These are phyloP conservation scores for Diplosphaera chodatii DNA, from an alignment of 139 green algal genomes.

Conservation along the genomic window DNA sequence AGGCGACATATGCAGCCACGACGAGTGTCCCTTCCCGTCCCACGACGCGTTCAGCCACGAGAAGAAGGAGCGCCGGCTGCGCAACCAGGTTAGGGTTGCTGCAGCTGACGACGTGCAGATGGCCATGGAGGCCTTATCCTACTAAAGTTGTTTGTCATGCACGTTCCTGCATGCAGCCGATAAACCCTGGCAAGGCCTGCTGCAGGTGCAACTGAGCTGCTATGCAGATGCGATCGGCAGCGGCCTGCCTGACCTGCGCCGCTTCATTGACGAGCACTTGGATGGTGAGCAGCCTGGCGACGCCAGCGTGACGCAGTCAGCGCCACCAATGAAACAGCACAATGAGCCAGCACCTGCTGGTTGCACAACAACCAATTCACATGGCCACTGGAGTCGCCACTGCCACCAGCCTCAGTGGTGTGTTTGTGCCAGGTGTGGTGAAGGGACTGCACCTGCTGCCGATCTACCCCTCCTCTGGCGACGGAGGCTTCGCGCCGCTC, in stretches of 20 bases:
- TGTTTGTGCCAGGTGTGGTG: conserved; percentile 30
- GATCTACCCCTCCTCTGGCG: conserved; percentile 36
- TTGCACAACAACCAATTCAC: too few species aligned
- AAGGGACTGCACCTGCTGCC: conserved; percentile 38
- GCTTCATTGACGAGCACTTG: conserved; percentile 25
- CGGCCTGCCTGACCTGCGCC: conserved; percentile 18
- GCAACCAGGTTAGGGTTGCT: background rate
- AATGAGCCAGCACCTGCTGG: too few species aligned
- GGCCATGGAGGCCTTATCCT: too few species aligned
- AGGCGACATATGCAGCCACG: background rate
- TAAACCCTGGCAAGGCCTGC: too few species aligned
- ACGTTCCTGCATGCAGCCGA: too few species aligned
- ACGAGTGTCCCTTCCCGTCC: background rate
- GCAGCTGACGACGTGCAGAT: too few species aligned
- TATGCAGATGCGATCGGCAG: conserved; percentile 27
- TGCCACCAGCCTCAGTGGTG: too few species aligned
- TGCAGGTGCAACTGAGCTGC: conserved; percentile 28
- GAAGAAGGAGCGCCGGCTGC: background rate
- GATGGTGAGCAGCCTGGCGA: conserved; percentile 2
- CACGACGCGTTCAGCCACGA: background rate
- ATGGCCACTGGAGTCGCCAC: too few species aligned
- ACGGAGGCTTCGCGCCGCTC: conserved; percentile 36
- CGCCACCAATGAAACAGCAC: too few species aligned
- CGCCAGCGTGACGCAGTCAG: too few species aligned
- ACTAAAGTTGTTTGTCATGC: too few species aligned